Conservation (phyloP, 352 stramenopile genomes). For the Phytophthora idaei region DNA sequence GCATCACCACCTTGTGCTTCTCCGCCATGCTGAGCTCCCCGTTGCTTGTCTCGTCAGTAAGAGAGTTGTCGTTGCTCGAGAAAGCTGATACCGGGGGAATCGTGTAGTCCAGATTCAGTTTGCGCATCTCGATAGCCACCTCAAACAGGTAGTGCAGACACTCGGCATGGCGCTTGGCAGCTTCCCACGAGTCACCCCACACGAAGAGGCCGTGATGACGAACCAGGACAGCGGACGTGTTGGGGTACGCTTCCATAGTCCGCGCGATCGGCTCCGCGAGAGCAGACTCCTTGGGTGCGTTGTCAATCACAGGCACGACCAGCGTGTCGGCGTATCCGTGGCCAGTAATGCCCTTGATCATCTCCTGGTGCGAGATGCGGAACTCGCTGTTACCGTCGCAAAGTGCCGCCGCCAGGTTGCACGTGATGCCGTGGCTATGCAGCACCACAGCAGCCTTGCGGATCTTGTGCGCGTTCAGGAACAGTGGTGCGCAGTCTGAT, state of each 20-base stretch:
- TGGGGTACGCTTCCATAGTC: slow-evolving; percentile 88
- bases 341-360: slow-evolving; percentile 96
- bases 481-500: slow-evolving; percentile 94
- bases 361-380: slow-evolving; percentile 95
- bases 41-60: slow-evolving; percentile 22
- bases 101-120: slow-evolving; percentile 81
- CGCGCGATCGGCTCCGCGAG: slow-evolving; percentile 89
- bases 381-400: slow-evolving; percentile 86
- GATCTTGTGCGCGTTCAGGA: slow-evolving; percentile 92
- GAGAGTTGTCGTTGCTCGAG: slow-evolving; percentile 57
- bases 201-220: slow-evolving; percentile 96
- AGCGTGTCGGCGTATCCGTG: slow-evolving; percentile 93
- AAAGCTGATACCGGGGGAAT: slow-evolving; percentile 37
- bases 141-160: slow-evolving; percentile 98
- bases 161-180: slow-evolving; percentile 96
- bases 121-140: slow-evolving; percentile 89
- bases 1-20: slow-evolving; percentile 91
- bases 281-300: slow-evolving; percentile 93
- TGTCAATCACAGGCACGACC: slow-evolving; percentile 97
- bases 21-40: slow-evolving; percentile 54
- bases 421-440: slow-evolving; percentile 83
- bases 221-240: slow-evolving; percentile 92
- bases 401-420: slow-evolving; percentile 91
- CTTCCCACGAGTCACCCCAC: slow-evolving; percentile 96
- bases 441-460: slow-evolving; percentile 77